Evolutionary conservation across 495 filamentous ascomycete species (phyloP).

Genomic region (Xeromyces bisporus): DNA sequence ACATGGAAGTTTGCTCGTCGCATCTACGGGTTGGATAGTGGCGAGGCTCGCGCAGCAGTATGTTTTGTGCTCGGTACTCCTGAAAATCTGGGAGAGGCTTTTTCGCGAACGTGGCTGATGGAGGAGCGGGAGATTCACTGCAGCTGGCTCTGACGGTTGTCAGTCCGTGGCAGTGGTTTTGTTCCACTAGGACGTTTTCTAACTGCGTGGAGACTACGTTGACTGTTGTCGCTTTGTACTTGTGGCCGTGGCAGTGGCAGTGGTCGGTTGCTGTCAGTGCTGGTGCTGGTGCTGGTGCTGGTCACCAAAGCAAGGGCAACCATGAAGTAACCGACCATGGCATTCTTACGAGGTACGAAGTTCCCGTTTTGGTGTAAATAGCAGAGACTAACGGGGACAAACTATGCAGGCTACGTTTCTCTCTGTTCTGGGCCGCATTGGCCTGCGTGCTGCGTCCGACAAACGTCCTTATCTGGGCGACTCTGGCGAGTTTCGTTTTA

Average conservation of each 20-base stretch:
- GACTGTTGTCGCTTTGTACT: slow-evolving; percentile 59
- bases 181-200: slow-evolving; percentile 79
- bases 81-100: too few species aligned
- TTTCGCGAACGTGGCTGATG: too few species aligned
- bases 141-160: slow-evolving; percentile 48
- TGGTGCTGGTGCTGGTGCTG: slow-evolving; percentile 5
- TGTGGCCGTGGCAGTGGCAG: slow-evolving; percentile 74
- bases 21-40: slow-evolving; percentile 50
- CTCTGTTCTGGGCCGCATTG: slow-evolving; percentile 57
- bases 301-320: slow-evolving; percentile 5
- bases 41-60: slow-evolving; percentile 53
- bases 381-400: too few species aligned
- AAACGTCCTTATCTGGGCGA: slow-evolving; percentile 73
- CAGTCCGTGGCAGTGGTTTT: slow-evolving; percentile 96
- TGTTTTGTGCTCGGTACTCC: too few species aligned
- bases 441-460: slow-evolving; percentile 85
- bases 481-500: slow-evolving; percentile 30
- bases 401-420: slow-evolving; percentile 43
- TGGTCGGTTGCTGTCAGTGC: slow-evolving; percentile 21
- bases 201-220: slow-evolving; percentile 85
- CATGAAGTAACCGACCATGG: slow-evolving; percentile 1
- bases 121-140: too few species aligned
- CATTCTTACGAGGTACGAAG: slow-evolving; percentile 5
- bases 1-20: slow-evolving; percentile 69
- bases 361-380: too few species aligned